phyloP scores from a whole-genome alignment of 2,329 filamentous ascomycete genomes.

The Hirsutella minnesotensis region DNA sequence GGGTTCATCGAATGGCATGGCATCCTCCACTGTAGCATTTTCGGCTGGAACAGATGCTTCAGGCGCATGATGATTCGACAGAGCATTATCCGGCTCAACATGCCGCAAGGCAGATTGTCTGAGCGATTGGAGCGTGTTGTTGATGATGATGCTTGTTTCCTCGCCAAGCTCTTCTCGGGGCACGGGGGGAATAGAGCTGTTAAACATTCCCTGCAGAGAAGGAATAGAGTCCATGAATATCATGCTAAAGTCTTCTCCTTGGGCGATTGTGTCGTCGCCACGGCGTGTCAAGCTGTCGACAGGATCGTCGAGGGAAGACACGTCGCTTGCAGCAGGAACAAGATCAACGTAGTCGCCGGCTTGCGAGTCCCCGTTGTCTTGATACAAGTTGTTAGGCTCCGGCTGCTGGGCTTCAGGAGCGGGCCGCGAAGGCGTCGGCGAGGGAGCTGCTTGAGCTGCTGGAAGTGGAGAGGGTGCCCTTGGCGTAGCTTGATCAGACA shows the following conservation, averaged over 20 bases:
- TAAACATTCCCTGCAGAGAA: slow-evolving; percentile 32
- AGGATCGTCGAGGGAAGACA: slow-evolving; percentile 20
- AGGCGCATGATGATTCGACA: not conserved
- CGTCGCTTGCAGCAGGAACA: slow-evolving; percentile 18
- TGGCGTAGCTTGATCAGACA: slow-evolving; percentile 26
- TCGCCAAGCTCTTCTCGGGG: slow-evolving; percentile 38
- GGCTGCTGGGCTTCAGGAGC: not conserved
- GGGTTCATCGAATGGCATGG: slow-evolving; percentile 6
- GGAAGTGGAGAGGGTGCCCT: slow-evolving; percentile 10
- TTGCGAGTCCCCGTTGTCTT: slow-evolving; percentile 8
- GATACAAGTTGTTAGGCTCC: slow-evolving; percentile 1
- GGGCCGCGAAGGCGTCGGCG: slow-evolving; percentile 2
- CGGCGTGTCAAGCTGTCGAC: slow-evolving; percentile 10
- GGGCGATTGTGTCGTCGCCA: slow-evolving; percentile 29
- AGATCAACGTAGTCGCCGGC: slow-evolving; percentile 16
- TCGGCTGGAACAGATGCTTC: slow-evolving; percentile 3
- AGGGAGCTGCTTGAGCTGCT: slow-evolving; percentile 3
- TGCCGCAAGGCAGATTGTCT: slow-evolving; percentile 14
- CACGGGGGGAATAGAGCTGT: slow-evolving; percentile 19
- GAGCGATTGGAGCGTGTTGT: slow-evolving; percentile 39
- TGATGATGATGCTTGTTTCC: slow-evolving; percentile 44
- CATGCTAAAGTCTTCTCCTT: slow-evolving; percentile 48
- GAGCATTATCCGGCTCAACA: too few species aligned
- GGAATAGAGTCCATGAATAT: slow-evolving; percentile 44
- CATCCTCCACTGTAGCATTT: not conserved